Percentiles rank a stretch among this genome's conserved stretches.
Conservation (phyloP, 164 flowering plant genomes). For the Annona squamosa region DNA sequence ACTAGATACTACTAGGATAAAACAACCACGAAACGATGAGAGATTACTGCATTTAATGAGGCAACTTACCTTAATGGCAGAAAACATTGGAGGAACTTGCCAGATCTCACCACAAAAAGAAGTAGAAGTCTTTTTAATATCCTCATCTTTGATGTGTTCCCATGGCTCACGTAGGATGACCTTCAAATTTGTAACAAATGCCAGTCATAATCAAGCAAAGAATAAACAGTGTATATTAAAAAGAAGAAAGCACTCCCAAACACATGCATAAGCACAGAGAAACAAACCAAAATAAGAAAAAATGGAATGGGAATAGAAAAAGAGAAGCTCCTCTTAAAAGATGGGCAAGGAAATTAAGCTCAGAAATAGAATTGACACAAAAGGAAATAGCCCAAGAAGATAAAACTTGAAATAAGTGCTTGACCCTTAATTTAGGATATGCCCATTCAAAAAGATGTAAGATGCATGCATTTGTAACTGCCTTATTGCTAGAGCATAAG, state of each 20-base stretch:
- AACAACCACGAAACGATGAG: too few species aligned
- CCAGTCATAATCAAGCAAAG: not conserved
- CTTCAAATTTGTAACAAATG: slow-evolving; percentile 26
- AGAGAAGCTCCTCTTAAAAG: not conserved
- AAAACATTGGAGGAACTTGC: slow-evolving; percentile 99
- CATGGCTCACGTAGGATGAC: slow-evolving; percentile 96
- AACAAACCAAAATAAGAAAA: not conserved
- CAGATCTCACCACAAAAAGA: slow-evolving; percentile 91
- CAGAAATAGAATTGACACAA: not conserved
- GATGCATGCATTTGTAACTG: not conserved
- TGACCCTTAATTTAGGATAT: too few species aligned
- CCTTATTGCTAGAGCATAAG: not conserved
- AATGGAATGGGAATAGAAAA: not conserved
- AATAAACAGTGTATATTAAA: not conserved
- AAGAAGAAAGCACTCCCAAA: not conserved
- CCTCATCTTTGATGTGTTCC: slow-evolving; percentile 95
- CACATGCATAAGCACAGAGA: not conserved
- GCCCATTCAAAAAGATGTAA: not conserved
- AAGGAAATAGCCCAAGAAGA: too few species aligned
- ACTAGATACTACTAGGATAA: too few species aligned
- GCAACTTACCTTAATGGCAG: slow-evolving; percentile 90
- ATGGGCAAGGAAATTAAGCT: not conserved
- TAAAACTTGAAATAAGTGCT: too few species aligned
- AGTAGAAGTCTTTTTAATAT: slow-evolving; percentile 58
- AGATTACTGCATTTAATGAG: not conserved